Percentiles rank a stretch among this genome's conserved stretches.
These are phyloP conservation scores for Umbelopsis isabellina DNA, from an alignment of 192 early-diverging fungal genomes.

Conservation along the genomic window DNA sequence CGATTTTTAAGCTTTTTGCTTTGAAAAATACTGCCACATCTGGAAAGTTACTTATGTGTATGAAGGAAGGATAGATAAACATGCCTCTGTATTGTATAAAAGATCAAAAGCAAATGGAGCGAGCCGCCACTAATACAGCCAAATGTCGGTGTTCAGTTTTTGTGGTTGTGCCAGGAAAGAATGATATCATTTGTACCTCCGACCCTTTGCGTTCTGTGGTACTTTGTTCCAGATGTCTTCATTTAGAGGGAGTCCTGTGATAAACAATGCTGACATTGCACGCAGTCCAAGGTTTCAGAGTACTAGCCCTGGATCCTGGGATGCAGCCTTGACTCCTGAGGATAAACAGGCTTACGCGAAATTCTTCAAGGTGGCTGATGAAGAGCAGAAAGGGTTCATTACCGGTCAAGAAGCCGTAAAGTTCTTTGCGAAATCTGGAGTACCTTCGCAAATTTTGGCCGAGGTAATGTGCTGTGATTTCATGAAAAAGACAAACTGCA, in stretches of 20 bases:
- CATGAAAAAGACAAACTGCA: neutral
- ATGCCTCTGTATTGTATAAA: too few species aligned
- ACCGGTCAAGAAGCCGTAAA: slow-evolving; percentile 71
- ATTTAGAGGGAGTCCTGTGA: neutral
- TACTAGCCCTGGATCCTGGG: slow-evolving; percentile 27
- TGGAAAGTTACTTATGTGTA: too few species aligned
- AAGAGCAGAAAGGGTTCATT: slow-evolving; percentile 63
- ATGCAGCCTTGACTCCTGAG: slow-evolving; percentile 51
- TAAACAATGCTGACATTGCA: neutral
- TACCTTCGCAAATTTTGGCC: slow-evolving; percentile 62
- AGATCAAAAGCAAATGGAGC: too few species aligned
- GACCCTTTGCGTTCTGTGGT: neutral
- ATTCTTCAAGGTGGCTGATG: slow-evolving; percentile 65
- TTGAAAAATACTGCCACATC: too few species aligned
- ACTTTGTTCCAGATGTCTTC: slow-evolving; percentile 12
- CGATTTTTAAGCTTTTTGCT: too few species aligned
- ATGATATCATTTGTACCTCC: slow-evolving; percentile 5
- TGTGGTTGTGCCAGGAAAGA: neutral
- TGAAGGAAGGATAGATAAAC: too few species aligned
- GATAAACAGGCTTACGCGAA: slow-evolving; percentile 66
- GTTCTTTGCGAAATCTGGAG: slow-evolving; percentile 74
- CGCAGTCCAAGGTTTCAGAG: neutral
- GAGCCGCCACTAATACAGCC: neutral
- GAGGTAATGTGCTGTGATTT: slow-evolving; percentile 45
- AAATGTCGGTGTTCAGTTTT: neutral